These are phyloP conservation scores for Penicillium simplicissimum DNA, from an alignment of 495 filamentous ascomycete genomes.

Conservation along the genomic window DNA sequence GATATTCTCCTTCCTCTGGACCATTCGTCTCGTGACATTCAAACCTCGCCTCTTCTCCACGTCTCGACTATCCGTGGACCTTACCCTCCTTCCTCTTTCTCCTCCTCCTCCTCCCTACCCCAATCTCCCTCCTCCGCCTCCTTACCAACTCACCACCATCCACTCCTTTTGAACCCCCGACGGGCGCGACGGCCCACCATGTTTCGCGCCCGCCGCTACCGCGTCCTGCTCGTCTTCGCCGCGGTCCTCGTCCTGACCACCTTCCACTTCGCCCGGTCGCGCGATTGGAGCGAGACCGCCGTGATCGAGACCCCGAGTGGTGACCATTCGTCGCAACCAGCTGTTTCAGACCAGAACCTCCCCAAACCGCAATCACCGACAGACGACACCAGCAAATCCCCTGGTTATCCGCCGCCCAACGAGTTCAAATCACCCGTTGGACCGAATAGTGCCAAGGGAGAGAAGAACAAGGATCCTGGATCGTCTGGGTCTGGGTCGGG, in stretches of 20 bases:
- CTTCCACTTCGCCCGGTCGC: conserved; percentile 58
- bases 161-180: conserved; percentile 3
- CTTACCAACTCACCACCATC: neutral
- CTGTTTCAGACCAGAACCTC: neutral
- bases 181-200: conserved; percentile 45
- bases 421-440: neutral
- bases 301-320: conserved; percentile 15
- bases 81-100: neutral
- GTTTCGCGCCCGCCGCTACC: conserved; percentile 76
- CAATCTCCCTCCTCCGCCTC: neutral
- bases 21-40: conserved; percentile 20
- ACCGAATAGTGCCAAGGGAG: neutral
- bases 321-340: conserved; percentile 6
- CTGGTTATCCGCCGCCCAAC: neutral
- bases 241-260: conserved; percentile 63
- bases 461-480: neutral
- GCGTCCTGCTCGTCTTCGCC: conserved; percentile 70
- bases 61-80: neutral
- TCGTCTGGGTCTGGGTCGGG: conserved; percentile 7
- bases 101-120: neutral
- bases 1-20: neutral
- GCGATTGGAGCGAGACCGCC: conserved; percentile 28
- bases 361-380: conserved; percentile 8
- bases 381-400: conserved; percentile 15
- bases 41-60: conserved; percentile 10